These are phyloP conservation scores for Ceratocystis ficicola DNA, from an alignment of 2,329 filamentous ascomycete genomes.

Conservation along the genomic window DNA sequence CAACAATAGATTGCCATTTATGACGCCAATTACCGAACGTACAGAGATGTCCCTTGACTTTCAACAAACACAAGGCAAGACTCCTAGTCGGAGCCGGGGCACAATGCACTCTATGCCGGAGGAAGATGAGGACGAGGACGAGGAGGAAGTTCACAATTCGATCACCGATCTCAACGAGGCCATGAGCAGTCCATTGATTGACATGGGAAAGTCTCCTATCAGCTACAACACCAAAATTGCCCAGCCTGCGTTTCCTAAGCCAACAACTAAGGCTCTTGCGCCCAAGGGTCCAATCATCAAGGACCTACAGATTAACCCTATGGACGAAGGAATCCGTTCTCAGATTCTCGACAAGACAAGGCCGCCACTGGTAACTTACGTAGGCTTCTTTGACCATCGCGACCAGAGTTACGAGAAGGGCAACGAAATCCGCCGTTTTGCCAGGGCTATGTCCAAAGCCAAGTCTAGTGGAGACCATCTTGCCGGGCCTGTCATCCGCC, in stretches of 20 bases:
- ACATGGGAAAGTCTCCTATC: constrained; percentile 41
- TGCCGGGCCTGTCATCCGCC: constrained; percentile 50
- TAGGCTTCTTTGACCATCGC: constrained; percentile 67
- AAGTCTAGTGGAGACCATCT: constrained; percentile 50
- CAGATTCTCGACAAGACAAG: constrained; percentile 63
- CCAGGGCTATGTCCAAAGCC: constrained; percentile 52
- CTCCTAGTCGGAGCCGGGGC: constrained; percentile 51
- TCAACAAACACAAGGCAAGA: constrained; percentile 52
- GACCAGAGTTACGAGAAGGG: constrained; percentile 52
- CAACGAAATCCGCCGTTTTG: constrained; percentile 67
- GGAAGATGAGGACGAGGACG: constrained; percentile 28
- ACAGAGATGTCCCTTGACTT: constrained; percentile 77
- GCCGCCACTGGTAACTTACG: constrained; percentile 60
- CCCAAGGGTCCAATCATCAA: constrained; percentile 63
- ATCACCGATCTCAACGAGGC: constrained; percentile 24
- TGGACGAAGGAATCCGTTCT: constrained; percentile 61
- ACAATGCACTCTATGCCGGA: constrained; percentile 24
- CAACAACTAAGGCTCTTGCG: constrained; percentile 32
- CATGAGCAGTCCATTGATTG: constrained; percentile 60
- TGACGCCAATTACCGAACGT: constrained; percentile 95
- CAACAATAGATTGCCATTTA: constrained; percentile 88
- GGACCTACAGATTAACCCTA: constrained; percentile 77
- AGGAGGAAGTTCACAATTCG: constrained; percentile 26
- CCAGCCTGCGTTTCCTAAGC: constrained; percentile 26
- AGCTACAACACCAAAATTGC: constrained; percentile 35